Evolutionary conservation across 306 rosid genomes (phyloP).

Genomic region (Cicer bijugum): DNA sequence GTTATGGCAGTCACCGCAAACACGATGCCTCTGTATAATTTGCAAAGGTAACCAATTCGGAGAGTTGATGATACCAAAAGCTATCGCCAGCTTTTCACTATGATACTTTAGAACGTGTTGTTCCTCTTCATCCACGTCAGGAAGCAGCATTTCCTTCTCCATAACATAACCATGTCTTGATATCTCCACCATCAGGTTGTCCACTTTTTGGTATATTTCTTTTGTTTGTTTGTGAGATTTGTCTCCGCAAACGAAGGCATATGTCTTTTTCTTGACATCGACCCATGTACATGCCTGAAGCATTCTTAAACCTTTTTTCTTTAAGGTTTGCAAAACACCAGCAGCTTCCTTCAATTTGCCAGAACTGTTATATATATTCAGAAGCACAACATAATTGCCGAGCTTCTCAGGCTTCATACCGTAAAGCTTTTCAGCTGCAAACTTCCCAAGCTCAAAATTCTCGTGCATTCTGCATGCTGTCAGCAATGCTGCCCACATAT

Average conservation of each 20-base stretch:
- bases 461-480: constrained; percentile 78
- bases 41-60: constrained; percentile 66
- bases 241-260: constrained; percentile 67
- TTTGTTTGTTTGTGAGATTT: constrained; percentile 55
- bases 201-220: constrained; percentile 65
- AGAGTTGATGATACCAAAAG: constrained; percentile 76
- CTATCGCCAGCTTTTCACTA: constrained; percentile 82
- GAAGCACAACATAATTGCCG: constrained; percentile 70
- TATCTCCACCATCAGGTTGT: constrained; percentile 66
- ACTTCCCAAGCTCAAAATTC: constrained; percentile 77
- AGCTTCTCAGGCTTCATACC: constrained; percentile 84
- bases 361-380: constrained; percentile 66
- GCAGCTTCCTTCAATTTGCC: constrained; percentile 84
- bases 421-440: constrained; percentile 79
- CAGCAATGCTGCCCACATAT: constrained; percentile 92
- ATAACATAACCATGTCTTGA: constrained; percentile 59
- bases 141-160: constrained; percentile 58
- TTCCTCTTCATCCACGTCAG: constrained; percentile 81
- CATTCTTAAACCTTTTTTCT: constrained; percentile 79
- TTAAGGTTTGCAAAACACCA: constrained; percentile 71
- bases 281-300: constrained; percentile 76
- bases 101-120: constrained; percentile 60
- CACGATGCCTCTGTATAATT: constrained; percentile 76
- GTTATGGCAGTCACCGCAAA: constrained; percentile 73
- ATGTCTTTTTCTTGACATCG: constrained; percentile 64